Evolutionary conservation across 306 rosid species (phyloP).

Genomic region (Cucurbita pepo): DNA sequence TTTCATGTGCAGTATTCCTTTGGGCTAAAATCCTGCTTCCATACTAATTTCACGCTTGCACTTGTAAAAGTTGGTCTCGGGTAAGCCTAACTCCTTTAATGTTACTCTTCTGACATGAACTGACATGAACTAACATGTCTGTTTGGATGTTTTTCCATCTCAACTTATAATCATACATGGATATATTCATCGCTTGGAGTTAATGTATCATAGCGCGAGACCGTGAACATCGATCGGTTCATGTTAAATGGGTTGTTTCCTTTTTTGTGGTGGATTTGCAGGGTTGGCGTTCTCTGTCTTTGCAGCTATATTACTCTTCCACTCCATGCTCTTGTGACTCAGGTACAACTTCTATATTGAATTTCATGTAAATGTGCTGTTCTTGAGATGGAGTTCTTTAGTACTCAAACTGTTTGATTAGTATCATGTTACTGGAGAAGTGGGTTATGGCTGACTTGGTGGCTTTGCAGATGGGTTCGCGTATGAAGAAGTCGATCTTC

Average conservation of each 20-base stretch:
- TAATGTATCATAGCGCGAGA: not conserved
- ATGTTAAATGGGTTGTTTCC: not conserved
- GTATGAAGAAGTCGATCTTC: conserved; percentile 65
- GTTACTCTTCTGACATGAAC: not conserved
- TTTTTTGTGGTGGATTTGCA: conserved; percentile 9
- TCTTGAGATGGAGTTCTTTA: not conserved
- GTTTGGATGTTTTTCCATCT: not conserved
- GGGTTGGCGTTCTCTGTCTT: conserved; percentile 43
- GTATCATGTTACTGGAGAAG: not conserved
- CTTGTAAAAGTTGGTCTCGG: conserved; percentile 42
- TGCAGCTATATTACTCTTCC: conserved; percentile 96
- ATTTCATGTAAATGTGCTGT: not conserved
- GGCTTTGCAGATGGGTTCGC: conserved; percentile 66
- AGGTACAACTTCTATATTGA: conserved; percentile 28
- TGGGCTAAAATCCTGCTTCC: conserved; percentile 69
- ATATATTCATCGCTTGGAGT: not conserved
- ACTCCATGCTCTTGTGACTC: conserved; percentile 80
- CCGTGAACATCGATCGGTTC: not conserved
- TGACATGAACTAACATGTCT: not conserved
- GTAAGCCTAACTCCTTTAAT: conserved; percentile 25
- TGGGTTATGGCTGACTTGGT: not conserved
- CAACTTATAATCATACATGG: not conserved
- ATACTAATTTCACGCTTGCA: conserved; percentile 42
- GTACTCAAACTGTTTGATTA: not conserved
- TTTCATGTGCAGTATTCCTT: conserved; percentile 56